Percentiles rank a stretch among this genome's conserved stretches.
Conservation (phyloP, 2,329 filamentous ascomycete genomes). For the Calonectria ilicicola region DNA sequence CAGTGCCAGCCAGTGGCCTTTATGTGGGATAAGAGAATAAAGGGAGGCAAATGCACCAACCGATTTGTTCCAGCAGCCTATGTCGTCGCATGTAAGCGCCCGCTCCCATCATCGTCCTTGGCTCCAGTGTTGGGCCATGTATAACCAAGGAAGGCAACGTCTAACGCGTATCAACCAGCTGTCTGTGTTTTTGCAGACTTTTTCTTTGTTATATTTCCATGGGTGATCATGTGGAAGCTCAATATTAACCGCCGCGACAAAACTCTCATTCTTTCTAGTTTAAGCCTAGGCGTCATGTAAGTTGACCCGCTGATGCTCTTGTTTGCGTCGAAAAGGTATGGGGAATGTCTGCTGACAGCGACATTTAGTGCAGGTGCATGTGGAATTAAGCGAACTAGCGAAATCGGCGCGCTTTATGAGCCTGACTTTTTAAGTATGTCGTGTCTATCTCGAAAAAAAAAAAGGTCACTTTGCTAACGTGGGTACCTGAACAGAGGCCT, state of each 20-base stretch:
- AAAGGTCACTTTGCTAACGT: neutral
- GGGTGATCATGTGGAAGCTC: slow-evolving; percentile 56
- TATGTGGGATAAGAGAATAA: slow-evolving; percentile 6
- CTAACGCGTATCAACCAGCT: neutral
- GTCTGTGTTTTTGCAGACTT: slow-evolving; percentile 47
- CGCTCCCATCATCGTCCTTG: neutral
- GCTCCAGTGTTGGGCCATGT: neutral
- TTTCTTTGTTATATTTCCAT: slow-evolving; percentile 53
- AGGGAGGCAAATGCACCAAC: slow-evolving; percentile 1
- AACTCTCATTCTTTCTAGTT: slow-evolving; percentile 51
- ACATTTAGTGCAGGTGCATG: slow-evolving; percentile 13
- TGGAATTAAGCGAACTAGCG: slow-evolving; percentile 14
- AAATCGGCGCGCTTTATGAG: neutral
- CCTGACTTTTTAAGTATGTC: slow-evolving; percentile 1
- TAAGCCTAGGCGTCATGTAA: slow-evolving; percentile 54
- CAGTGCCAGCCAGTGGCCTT: slow-evolving; percentile 20
- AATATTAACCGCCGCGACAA: slow-evolving; percentile 56
- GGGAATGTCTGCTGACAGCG: neutral
- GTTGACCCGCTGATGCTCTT: neutral
- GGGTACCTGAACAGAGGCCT: neutral
- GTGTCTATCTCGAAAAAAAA: neutral
- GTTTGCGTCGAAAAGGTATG: no score
- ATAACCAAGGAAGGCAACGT: neutral
- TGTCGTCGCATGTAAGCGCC: slow-evolving; percentile 11
- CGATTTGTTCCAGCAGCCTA: slow-evolving; percentile 8